phyloP scores from a whole-genome alignment of 352 stramenopile species.

The Globisporangium paddicum region DNA sequence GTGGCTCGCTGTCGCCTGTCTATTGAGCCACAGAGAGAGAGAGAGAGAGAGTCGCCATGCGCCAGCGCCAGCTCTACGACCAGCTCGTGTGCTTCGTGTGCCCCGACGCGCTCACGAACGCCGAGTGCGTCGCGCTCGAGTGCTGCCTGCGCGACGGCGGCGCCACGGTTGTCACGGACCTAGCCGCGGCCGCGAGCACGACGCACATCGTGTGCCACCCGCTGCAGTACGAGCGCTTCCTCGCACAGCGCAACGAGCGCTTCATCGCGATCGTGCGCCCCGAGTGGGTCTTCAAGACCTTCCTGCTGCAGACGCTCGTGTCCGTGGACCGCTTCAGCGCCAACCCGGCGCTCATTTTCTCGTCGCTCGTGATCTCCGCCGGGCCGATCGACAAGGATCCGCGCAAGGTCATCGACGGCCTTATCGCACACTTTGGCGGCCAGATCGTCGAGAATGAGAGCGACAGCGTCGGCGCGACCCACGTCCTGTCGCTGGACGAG shows the following conservation, averaged over 20 bases:
- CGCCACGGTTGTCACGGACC: constrained; percentile 35
- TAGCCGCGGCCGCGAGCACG: constrained; percentile 17
- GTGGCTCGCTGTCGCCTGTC: neutral
- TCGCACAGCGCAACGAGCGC: constrained; percentile 42
- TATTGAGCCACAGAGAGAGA: neutral
- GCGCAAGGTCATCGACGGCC: constrained; percentile 69
- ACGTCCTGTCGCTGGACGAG: constrained; percentile 67
- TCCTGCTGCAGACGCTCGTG: constrained; percentile 56
- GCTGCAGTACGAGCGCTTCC: constrained; percentile 43
- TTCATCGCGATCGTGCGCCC: constrained; percentile 73
- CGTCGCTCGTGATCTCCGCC: constrained; percentile 64
- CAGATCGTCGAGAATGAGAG: constrained; percentile 60
- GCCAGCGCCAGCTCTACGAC: constrained; percentile 40
- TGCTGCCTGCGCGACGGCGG: constrained; percentile 61
- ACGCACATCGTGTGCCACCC: constrained; percentile 78
- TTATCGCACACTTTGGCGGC: constrained; percentile 80
- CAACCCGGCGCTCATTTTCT: constrained; percentile 73
- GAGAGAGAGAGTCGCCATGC: constrained; percentile 18
- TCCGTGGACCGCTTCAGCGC: constrained; percentile 74
- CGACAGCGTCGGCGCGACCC: constrained; percentile 47
- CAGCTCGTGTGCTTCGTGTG: constrained; percentile 50
- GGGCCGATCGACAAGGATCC: constrained; percentile 75
- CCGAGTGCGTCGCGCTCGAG: constrained; percentile 41
- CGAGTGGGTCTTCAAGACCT: constrained; percentile 77
- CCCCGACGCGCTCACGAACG: constrained; percentile 32